A percentile compares a stretch with the other conserved stretches of the same genome.
phyloP scores from a whole-genome alignment of 495 filamentous ascomycete species.

The Hypoxylon subgilvum region DNA sequence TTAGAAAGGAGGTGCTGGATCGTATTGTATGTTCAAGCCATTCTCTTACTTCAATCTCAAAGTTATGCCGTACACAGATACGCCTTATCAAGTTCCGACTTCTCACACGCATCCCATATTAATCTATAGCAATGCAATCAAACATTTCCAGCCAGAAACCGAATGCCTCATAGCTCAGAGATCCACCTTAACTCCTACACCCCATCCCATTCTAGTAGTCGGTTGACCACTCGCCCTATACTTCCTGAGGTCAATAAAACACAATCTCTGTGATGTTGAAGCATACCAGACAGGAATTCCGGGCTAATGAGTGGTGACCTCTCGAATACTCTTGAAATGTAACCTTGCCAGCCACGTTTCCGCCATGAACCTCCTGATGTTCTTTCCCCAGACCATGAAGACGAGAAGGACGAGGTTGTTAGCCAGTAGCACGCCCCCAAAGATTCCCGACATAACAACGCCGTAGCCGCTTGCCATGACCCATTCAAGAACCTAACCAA shows the following conservation, averaged over 20 bases:
- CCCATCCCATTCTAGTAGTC: too few species aligned
- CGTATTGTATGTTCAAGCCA: slow-evolving; percentile 3
- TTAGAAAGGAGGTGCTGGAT: neutral
- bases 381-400: slow-evolving; percentile 66
- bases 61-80: neutral
- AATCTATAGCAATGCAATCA: too few species aligned
- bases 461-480: slow-evolving; percentile 62
- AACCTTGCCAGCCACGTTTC: slow-evolving; percentile 60
- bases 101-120: too few species aligned
- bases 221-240: neutral
- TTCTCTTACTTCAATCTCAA: slow-evolving; percentile 4
- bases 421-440: slow-evolving; percentile 58
- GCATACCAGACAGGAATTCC: neutral
- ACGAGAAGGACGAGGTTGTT: slow-evolving; percentile 63
- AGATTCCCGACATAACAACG: slow-evolving; percentile 64
- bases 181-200: too few species aligned
- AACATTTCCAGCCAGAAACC: too few species aligned
- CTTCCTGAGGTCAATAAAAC: neutral
- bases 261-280: neutral
- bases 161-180: too few species aligned
- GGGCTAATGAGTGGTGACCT: slow-evolving; percentile 46
- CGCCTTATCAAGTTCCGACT: too few species aligned
- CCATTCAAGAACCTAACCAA: too few species aligned
- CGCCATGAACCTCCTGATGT: slow-evolving; percentile 56
- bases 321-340: slow-evolving; percentile 51